These are phyloP conservation scores for Cymbopogon citratus DNA, from an alignment of 176 grass and related monocot genomes.

Conservation along the genomic window DNA sequence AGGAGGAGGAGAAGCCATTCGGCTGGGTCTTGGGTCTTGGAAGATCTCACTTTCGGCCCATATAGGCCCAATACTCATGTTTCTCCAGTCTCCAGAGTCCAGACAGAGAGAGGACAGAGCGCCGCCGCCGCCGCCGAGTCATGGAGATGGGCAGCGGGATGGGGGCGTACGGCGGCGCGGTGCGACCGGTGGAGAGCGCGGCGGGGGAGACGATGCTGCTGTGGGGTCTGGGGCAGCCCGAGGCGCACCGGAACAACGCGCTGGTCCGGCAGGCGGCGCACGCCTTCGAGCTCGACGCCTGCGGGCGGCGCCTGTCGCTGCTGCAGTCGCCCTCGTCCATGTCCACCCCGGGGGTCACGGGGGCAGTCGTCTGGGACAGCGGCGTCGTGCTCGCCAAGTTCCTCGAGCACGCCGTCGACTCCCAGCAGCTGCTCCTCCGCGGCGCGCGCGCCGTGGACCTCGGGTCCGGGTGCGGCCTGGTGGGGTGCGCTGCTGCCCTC, in stretches of 20 bases:
- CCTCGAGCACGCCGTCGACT: constrained; percentile 77
- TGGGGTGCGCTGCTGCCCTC: constrained; percentile 49
- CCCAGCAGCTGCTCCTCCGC: constrained; percentile 25
- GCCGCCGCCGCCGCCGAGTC: background rate
- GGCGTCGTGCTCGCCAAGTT: constrained; percentile 82
- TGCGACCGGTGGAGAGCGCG: constrained; percentile 36
- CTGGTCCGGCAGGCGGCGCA: constrained; percentile 58
- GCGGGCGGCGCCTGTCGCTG: constrained; percentile 52
- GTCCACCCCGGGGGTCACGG: constrained; percentile 61
- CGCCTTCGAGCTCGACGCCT: constrained; percentile 61
- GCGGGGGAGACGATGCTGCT: constrained; percentile 72
- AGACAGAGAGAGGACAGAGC: background rate
- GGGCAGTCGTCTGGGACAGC: constrained; percentile 93
- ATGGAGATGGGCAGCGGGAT: constrained; percentile 12
- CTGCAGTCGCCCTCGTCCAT: constrained; percentile 78
- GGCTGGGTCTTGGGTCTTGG: background rate
- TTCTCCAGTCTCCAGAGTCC: background rate
- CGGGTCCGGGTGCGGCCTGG: constrained; percentile 74
- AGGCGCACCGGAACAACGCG: constrained; percentile 54
- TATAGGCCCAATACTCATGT: background rate
- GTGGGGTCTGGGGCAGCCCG: constrained; percentile 58
- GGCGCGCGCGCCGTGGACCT: constrained; percentile 55
- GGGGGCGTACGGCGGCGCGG: constrained; percentile 38
- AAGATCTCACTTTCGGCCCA: background rate
- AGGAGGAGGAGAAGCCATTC: background rate